These are phyloP conservation scores for Phytomonas sp. DNA, from an alignment of 208 protist species.

Conservation along the genomic window DNA sequence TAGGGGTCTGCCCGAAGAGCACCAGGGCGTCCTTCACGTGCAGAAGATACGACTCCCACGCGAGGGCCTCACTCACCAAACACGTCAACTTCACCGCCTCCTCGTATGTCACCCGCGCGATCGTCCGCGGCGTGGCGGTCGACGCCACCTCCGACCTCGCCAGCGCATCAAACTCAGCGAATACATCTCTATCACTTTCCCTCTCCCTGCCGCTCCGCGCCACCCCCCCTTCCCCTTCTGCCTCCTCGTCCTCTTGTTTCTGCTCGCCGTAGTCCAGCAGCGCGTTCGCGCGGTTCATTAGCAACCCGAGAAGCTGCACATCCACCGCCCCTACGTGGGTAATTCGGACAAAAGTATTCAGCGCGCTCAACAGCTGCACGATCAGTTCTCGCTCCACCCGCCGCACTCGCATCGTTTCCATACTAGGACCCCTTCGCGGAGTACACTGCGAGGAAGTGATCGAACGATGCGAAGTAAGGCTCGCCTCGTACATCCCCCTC, in stretches of 20 bases:
- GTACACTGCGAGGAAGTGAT: too few relatives aligned
- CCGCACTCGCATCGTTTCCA: too few relatives aligned
- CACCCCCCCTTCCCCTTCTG: neutral
- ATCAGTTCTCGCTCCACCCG: neutral
- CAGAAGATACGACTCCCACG: constrained; percentile 39
- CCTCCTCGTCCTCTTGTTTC: constrained; percentile 1
- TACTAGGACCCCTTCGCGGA: too few relatives aligned
- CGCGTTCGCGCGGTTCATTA: constrained; percentile 23
- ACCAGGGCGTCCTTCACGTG: neutral
- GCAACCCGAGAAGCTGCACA: constrained; percentile 20
- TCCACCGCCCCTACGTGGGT: constrained; percentile 43
- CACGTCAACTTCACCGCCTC: constrained; percentile 27
- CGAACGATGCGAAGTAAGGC: too few relatives aligned
- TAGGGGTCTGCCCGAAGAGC: neutral
- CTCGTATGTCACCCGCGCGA: constrained; percentile 27
- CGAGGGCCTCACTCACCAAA: constrained; percentile 36
- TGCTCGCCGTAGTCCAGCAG: constrained; percentile 17
- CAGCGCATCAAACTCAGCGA: neutral
- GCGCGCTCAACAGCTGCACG: constrained; percentile 24
- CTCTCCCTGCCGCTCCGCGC: constrained; percentile 6
- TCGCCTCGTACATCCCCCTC: too few relatives aligned
- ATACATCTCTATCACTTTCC: constrained; percentile 8
- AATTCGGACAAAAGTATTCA: constrained; percentile 23
- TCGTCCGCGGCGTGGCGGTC: constrained; percentile 9
- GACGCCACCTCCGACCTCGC: neutral